A percentile compares a stretch with the other conserved stretches of the same genome.
phyloP scores from a whole-genome alignment of 495 filamentous ascomycete genomes.

The Parachaetomium inaequale region DNA sequence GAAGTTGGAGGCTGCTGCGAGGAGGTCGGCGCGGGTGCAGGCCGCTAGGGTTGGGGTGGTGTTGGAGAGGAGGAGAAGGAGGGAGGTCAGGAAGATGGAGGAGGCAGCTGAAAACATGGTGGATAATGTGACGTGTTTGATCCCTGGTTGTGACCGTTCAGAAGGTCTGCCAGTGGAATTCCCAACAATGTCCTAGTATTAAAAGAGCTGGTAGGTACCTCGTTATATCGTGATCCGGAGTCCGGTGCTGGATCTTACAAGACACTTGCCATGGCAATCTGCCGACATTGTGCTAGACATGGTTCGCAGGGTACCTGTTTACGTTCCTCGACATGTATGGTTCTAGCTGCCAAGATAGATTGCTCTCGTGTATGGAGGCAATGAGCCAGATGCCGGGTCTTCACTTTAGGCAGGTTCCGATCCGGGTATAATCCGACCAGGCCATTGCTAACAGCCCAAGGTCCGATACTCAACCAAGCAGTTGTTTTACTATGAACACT shows the following conservation, averaged over 20 bases:
- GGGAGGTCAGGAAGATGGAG: background rate
- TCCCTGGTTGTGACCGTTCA: background rate
- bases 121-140: background rate
- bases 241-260: background rate
- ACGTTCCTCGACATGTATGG: background rate
- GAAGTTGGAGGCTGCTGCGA: conserved; percentile 38
- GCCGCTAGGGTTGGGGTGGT: background rate
- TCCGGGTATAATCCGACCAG: background rate
- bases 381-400: background rate
- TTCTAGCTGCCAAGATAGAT: background rate
- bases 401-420: background rate
- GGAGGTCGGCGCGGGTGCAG: conserved; percentile 39
- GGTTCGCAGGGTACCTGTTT: background rate
- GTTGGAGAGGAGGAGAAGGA: background rate
- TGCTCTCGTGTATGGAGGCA: background rate
- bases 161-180: background rate
- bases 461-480: no score
- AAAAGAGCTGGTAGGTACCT: background rate
- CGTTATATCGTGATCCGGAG: background rate
- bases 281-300: background rate
- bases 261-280: background rate
- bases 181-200: background rate
- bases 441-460: background rate
- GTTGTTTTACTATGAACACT: no score
- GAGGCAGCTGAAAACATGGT: background rate